A percentile compares a stretch with the other conserved stretches of the same genome.
Conservation (phyloP, 2,329 filamentous ascomycete species). For the Apiospora marii region DNA sequence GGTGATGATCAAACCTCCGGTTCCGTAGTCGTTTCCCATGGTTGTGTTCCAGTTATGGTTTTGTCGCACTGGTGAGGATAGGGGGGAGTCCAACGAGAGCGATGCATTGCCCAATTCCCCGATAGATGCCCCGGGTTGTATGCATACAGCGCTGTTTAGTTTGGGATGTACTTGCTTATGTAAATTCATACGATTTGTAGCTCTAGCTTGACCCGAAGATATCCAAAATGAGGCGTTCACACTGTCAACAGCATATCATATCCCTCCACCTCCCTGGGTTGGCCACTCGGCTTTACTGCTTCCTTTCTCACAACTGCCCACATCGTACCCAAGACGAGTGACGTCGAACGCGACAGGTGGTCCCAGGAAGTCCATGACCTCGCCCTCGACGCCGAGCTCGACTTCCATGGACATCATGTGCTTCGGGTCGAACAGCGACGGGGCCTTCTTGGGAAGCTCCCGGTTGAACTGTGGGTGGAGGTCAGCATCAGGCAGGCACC, state of each 20-base stretch:
- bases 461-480: conserved; percentile 22
- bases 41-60: not conserved
- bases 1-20: conserved; percentile 32
- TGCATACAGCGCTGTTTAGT: no score
- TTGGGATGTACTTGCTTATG: not conserved
- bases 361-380: conserved; percentile 42
- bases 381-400: conserved; percentile 37
- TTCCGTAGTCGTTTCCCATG: conserved; percentile 22
- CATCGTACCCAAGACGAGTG: conserved; percentile 39
- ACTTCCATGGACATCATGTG: conserved; percentile 39
- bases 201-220: not conserved
- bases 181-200: not conserved
- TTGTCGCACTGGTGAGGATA: not conserved
- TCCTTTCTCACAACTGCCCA: conserved; percentile 41
- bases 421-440: conserved; percentile 34
- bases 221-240: not conserved
- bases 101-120: not conserved
- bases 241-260: not conserved
- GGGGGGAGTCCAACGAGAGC: not conserved
- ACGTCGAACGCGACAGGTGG: conserved; percentile 39
- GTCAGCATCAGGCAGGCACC: not conserved
- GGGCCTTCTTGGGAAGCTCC: conserved; percentile 35
- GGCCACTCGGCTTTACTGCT: conserved; percentile 39
- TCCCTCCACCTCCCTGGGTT: not conserved
- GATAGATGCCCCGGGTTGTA: no score